Evolutionary conservation across 2,329 filamentous ascomycete species (phyloP).

Genomic region (Amphichorda felina): DNA sequence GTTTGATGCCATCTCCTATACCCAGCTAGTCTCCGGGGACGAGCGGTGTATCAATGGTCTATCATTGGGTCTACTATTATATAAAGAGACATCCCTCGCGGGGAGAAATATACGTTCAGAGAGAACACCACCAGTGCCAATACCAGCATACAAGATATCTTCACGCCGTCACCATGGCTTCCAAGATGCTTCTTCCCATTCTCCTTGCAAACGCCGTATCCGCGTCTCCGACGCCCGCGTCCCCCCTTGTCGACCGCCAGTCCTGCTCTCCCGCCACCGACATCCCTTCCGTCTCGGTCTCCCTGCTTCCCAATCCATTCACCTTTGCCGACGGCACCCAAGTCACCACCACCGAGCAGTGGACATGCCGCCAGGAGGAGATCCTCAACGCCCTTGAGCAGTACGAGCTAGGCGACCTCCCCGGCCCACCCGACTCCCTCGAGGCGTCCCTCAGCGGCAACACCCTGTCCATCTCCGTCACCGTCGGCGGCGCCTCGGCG

Average conservation of each 20-base stretch:
- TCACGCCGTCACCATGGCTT: no score
- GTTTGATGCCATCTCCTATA: no score
- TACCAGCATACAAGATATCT: no score
- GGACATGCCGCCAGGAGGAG: slow-evolving; percentile 27
- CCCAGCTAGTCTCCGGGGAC: no score
- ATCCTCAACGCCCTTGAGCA: slow-evolving; percentile 22
- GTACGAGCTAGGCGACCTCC: slow-evolving; percentile 24
- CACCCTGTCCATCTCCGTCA: slow-evolving; percentile 27
- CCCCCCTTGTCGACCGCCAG: slow-evolving; percentile 1
- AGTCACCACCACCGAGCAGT: slow-evolving; percentile 23
- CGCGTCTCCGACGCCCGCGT: neutral
- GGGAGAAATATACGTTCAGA: no score
- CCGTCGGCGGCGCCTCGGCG: slow-evolving; percentile 19
- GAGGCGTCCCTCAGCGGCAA: slow-evolving; percentile 30
- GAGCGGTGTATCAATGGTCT: no score
- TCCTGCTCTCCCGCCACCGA: slow-evolving; percentile 1
- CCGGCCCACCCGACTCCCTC: slow-evolving; percentile 21
- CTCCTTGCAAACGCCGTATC: no score
- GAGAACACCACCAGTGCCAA: no score
- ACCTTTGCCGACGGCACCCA: slow-evolving; percentile 21
- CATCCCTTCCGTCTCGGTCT: slow-evolving; percentile 1
- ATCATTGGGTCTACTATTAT: no score
- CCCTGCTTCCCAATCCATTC: slow-evolving; percentile 21
- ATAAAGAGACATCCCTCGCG: no score
- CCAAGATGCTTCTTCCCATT: no score